A percentile compares a stretch with the other conserved stretches of the same genome.
phyloP scores from a whole-genome alignment of 176 grass and related monocot species.

The Lolium multiflorum region DNA sequence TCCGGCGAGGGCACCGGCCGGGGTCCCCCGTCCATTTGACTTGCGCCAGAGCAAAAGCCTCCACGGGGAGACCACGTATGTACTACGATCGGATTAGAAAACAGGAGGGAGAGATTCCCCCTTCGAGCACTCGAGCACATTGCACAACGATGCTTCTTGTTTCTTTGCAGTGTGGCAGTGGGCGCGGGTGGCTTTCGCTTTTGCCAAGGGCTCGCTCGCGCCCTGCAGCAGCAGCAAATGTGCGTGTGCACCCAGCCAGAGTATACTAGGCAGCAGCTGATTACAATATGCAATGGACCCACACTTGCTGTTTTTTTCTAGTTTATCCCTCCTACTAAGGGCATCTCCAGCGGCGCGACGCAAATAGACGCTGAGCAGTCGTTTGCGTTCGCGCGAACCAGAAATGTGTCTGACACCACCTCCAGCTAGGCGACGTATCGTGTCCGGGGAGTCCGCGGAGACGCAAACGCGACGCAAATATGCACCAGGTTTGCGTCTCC shows the following conservation, averaged over 20 bases:
- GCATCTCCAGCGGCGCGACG: too few relatives aligned
- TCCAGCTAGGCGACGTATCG: too few relatives aligned
- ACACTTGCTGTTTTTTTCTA: too few relatives aligned
- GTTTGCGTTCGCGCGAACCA: too few relatives aligned
- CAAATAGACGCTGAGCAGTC: too few relatives aligned
- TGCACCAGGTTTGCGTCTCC: too few relatives aligned
- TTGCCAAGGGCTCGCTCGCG: slow-evolving; percentile 13
- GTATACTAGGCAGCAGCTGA: background rate
- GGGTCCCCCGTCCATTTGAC: slow-evolving; percentile 52
- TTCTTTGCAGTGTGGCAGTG: background rate
- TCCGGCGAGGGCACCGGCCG: background rate
- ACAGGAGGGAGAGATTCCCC: slow-evolving; percentile 47
- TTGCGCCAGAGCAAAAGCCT: slow-evolving; percentile 51
- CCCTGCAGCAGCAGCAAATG: background rate
- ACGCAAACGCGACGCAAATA: too few relatives aligned
- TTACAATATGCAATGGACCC: background rate
- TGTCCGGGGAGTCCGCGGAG: too few relatives aligned
- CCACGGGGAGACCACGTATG: background rate
- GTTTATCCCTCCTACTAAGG: too few relatives aligned
- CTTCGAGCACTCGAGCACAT: slow-evolving; percentile 26
- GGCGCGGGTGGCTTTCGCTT: slow-evolving; percentile 24
- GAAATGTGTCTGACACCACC: too few relatives aligned
- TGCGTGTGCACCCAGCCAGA: slow-evolving; percentile 3
- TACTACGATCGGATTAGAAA: background rate
- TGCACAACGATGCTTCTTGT: background rate